phyloP scores from a whole-genome alignment of 1,139 yeast genomes.

The Yamadazyma membranifaciens region DNA sequence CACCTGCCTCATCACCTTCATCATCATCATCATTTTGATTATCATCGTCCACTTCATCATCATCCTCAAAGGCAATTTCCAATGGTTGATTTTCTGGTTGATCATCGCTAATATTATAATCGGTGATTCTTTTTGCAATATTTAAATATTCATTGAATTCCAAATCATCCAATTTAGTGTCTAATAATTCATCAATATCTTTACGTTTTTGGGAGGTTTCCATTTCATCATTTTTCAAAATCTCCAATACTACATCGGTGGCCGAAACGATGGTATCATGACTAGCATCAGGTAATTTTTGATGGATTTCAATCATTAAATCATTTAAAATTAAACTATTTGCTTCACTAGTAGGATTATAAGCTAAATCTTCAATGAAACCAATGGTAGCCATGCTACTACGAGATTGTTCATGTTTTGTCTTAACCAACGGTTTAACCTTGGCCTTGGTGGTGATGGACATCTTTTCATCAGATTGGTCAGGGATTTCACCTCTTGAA shows the following conservation, averaged over 20 bases:
- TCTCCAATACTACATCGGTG: constrained; percentile 66
- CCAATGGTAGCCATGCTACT: constrained; percentile 5
- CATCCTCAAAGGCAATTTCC: constrained; percentile 15
- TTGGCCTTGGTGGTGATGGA: neutral
- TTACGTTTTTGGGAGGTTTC: constrained; percentile 30
- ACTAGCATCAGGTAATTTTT: constrained; percentile 36
- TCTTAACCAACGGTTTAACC: constrained; percentile 1
- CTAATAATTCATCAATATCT: constrained; percentile 44
- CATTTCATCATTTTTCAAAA: constrained; percentile 49
- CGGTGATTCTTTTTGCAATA: constrained; percentile 57
- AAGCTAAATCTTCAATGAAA: constrained; percentile 15
- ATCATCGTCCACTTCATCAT: constrained; percentile 16
- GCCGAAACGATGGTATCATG: constrained; percentile 51
- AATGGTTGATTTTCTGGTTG: constrained; percentile 24
- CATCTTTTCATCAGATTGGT: neutral
- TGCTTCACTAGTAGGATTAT: constrained; percentile 15
- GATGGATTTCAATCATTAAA: constrained; percentile 26
- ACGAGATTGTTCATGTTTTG: neutral
- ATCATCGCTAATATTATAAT: constrained; percentile 34
- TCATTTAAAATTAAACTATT: constrained; percentile 15
- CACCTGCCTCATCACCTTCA: constrained; percentile 15
- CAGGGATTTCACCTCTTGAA: constrained; percentile 26
- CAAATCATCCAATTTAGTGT: constrained; percentile 38
- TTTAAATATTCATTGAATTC: constrained; percentile 54
- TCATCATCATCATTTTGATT: constrained; percentile 18